phyloP scores from a whole-genome alignment of 176 grass and related monocot genomes.

The Phragmites australis region DNA sequence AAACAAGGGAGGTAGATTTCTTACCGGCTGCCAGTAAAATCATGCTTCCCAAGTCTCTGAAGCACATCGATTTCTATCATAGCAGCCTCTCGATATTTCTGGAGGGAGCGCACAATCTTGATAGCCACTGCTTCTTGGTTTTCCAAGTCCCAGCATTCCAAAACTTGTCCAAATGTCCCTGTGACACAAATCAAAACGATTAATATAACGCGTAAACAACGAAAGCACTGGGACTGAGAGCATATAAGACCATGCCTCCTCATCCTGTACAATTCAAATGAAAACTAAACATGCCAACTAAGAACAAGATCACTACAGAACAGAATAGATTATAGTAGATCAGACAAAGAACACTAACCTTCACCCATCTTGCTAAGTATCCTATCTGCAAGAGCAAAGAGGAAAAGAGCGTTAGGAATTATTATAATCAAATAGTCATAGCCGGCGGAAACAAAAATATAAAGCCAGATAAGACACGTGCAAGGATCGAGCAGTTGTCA shows the following conservation, averaged over 20 bases:
- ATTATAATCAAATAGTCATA: background rate
- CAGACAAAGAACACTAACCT: slow-evolving; percentile 59
- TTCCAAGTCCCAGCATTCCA: slow-evolving; percentile 98
- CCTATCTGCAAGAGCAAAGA: slow-evolving; percentile 66
- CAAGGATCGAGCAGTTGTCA: background rate
- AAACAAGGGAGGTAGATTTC: slow-evolving; percentile 41
- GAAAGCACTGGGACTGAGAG: background rate
- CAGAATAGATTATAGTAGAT: background rate
- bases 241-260: slow-evolving; percentile 11
- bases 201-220: slow-evolving; percentile 22
- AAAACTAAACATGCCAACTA: slow-evolving; percentile 17
- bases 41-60: slow-evolving; percentile 80
- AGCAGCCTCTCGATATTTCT: slow-evolving; percentile 97
- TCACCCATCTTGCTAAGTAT: slow-evolving; percentile 99
- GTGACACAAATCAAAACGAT: slow-evolving; percentile 22
- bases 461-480: background rate
- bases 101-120: slow-evolving; percentile 85
- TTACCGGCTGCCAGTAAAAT: slow-evolving; percentile 78
- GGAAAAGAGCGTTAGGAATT: slow-evolving; percentile 30
- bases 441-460: slow-evolving; percentile 11
- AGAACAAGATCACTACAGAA: background rate
- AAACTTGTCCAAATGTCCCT: slow-evolving; percentile 99
- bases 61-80: slow-evolving; percentile 99
- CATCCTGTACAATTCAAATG: background rate
- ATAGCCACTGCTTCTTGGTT: slow-evolving; percentile 89